Conservation (phyloP, 192 early-diverging fungal species). For the Oehlia diaphana region DNA sequence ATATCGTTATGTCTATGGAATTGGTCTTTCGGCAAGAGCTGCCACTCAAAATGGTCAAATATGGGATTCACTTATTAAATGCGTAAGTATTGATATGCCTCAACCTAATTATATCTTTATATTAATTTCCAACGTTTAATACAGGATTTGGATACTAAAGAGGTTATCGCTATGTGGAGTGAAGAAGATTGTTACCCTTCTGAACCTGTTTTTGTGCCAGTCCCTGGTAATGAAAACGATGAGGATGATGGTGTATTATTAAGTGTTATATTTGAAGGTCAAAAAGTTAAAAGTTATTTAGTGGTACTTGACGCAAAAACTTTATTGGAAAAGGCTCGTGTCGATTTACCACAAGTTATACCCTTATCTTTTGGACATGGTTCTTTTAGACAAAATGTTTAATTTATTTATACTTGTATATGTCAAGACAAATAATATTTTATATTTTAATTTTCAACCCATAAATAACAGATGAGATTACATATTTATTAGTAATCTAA, state of each 20-base stretch:
- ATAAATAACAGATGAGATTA: too few species aligned
- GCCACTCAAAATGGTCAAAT: constrained; percentile 31
- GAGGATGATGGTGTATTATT: constrained; percentile 81
- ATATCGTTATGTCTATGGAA: constrained; percentile 40
- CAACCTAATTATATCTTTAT: neutral
- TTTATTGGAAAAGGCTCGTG: constrained; percentile 64
- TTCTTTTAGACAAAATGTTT: constrained; percentile 34
- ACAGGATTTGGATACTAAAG: constrained; percentile 41
- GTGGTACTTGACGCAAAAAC: constrained; percentile 73
- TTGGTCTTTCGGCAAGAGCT: constrained; percentile 36
- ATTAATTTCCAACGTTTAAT: neutral
- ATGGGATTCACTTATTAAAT: constrained; percentile 49
- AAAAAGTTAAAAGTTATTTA: constrained; percentile 64
- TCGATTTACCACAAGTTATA: constrained; percentile 62
- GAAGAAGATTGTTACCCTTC: constrained; percentile 67
- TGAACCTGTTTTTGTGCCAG: constrained; percentile 79
- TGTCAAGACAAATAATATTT: too few species aligned
- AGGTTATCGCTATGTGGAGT: constrained; percentile 38
- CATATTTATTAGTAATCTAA: too few species aligned
- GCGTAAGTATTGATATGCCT: constrained; percentile 35
- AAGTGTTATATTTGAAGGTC: constrained; percentile 71
- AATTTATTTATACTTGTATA: too few species aligned
- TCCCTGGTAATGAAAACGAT: constrained; percentile 39
- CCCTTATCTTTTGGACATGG: constrained; percentile 76
- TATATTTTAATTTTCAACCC: too few species aligned